Conservation (phyloP, 139 green algal genomes). For the Coelastrella sp. region DNA sequence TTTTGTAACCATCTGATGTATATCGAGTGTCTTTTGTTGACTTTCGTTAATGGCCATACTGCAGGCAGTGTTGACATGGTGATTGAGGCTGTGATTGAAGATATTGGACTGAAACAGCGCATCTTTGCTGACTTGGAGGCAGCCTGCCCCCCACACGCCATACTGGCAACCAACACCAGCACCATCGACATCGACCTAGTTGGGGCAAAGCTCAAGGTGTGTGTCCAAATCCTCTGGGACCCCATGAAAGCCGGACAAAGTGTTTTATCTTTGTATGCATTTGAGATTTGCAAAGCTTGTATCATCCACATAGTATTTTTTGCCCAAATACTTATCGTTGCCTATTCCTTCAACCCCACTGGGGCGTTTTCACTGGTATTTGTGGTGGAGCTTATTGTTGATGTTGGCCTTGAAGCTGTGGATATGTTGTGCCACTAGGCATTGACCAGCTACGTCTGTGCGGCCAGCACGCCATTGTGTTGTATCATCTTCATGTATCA, state of each 20-base stretch:
- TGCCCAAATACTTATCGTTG: too few relatives aligned
- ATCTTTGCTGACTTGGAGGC: slow-evolving; percentile 88
- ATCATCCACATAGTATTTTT: neutral
- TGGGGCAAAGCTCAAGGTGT: slow-evolving; percentile 49
- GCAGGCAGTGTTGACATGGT: slow-evolving; percentile 88
- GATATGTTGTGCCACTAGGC: too few relatives aligned
- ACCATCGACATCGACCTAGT: slow-evolving; percentile 98
- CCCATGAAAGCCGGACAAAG: neutral
- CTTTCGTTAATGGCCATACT: neutral
- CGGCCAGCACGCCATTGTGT: too few relatives aligned
- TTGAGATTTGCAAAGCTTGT: neutral
- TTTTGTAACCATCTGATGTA: too few relatives aligned
- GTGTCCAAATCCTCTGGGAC: neutral
- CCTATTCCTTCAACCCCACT: too few relatives aligned
- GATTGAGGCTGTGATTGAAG: slow-evolving; percentile 98
- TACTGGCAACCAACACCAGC: slow-evolving; percentile 98
- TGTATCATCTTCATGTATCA: too few relatives aligned
- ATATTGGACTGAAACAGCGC: slow-evolving; percentile 94
- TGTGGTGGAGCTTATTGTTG: too few relatives aligned
- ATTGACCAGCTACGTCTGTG: too few relatives aligned
- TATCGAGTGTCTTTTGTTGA: too few relatives aligned
- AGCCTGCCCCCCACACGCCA: slow-evolving; percentile 79
- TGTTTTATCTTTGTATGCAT: neutral
- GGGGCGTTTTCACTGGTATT: too few relatives aligned
- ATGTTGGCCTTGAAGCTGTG: too few relatives aligned